Evolutionary conservation across 345 rosid species (phyloP).

Genomic region (Psidium guajava): DNA sequence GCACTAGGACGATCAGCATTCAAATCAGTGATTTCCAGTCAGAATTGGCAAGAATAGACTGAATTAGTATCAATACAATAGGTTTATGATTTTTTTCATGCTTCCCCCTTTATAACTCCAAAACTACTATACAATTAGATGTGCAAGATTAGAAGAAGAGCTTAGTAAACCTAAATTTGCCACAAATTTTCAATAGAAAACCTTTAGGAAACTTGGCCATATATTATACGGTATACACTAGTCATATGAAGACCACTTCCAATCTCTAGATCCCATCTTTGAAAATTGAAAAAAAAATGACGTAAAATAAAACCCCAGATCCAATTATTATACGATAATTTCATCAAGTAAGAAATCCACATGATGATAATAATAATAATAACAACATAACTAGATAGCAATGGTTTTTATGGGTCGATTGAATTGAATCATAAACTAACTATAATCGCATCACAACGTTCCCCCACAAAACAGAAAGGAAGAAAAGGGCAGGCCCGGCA

Average conservation of each 20-base stretch:
- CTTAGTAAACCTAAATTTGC: background rate
- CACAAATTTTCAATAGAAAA: background rate
- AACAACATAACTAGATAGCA: background rate
- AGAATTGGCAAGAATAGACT: too few species aligned
- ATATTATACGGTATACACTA: too few species aligned
- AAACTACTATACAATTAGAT: background rate
- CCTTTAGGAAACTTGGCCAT: background rate
- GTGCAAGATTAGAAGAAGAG: accelerated
- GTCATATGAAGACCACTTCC: background rate
- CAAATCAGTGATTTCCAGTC: accelerated
- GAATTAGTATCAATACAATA: too few species aligned
- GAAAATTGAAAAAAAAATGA: background rate
- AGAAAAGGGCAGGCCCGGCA: background rate
- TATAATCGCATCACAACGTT: background rate
- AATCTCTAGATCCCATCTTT: background rate
- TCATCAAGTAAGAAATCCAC: background rate
- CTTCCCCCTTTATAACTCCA: background rate
- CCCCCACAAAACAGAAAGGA: background rate
- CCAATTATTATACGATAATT: background rate
- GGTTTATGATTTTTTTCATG: too few species aligned
- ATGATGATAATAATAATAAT: background rate
- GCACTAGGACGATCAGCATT: too few species aligned
- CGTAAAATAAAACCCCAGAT: background rate
- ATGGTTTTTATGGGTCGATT: background rate
- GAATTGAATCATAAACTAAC: background rate